phyloP scores from a whole-genome alignment of 306 rosid genomes.

The Cucurbita ficifolia region DNA sequence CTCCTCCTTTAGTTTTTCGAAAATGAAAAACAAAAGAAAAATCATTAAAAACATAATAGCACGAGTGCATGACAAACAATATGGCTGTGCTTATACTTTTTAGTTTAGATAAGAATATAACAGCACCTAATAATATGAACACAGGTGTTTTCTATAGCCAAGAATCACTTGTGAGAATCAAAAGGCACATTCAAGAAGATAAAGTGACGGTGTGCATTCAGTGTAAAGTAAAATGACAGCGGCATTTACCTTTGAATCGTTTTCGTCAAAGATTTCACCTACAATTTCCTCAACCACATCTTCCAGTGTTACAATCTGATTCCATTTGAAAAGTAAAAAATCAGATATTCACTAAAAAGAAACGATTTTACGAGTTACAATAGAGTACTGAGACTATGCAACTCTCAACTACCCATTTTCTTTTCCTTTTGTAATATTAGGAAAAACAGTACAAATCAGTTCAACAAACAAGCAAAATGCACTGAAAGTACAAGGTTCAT shows the following conservation, averaged over 20 bases:
- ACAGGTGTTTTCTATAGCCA: background rate
- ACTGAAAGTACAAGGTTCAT: background rate
- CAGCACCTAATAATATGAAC: background rate
- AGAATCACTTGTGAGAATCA: background rate
- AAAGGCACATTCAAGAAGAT: background rate
- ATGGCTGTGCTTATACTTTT: background rate
- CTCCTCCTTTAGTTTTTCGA: constrained; percentile 57
- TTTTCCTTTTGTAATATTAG: background rate
- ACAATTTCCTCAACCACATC: constrained; percentile 98
- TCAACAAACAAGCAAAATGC: background rate
- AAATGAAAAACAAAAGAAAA: constrained; percentile 8
- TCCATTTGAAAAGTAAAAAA: background rate
- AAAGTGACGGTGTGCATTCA: background rate
- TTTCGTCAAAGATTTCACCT: constrained; percentile 97
- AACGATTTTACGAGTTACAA: background rate
- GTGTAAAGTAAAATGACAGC: background rate
- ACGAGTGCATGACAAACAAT: background rate
- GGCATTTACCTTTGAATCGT: constrained; percentile 73
- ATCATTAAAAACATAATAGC: background rate
- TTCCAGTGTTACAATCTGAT: constrained; percentile 81
- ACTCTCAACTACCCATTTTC: background rate
- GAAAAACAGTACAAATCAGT: background rate
- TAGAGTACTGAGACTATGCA: background rate
- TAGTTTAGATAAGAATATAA: background rate
- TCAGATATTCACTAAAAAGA: background rate